These are phyloP conservation scores for Psilocybe azurescens DNA, from an alignment of 768 basidiomycete genomes.

Conservation along the genomic window DNA sequence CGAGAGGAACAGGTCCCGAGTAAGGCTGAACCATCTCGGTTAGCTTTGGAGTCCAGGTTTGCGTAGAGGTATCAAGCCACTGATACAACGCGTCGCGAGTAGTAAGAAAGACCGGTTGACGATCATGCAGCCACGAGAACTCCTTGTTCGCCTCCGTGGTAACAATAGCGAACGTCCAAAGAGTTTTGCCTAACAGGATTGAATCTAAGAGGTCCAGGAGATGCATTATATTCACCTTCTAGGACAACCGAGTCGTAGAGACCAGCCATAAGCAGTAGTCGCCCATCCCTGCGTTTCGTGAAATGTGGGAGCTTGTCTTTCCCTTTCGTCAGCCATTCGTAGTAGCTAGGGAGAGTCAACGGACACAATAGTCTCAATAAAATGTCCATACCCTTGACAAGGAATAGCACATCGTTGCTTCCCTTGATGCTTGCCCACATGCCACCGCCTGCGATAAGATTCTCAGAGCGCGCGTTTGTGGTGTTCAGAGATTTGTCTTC, in stretches of 20 bases:
- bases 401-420: conserved; percentile 86
- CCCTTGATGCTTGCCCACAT: conserved; percentile 87
- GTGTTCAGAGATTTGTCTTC: conserved; percentile 80
- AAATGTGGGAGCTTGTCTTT: conserved; percentile 85
- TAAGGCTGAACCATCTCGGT: conserved; percentile 66
- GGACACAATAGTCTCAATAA: background rate
- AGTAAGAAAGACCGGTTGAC: conserved; percentile 84
- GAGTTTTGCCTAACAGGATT: conserved; percentile 46
- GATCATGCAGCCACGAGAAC: conserved; percentile 88
- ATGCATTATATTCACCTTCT: conserved; percentile 50
- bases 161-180: conserved; percentile 90
- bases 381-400: conserved; percentile 49
- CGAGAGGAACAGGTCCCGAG: conserved; percentile 53
- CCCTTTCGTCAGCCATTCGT: conserved; percentile 92
- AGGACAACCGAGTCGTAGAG: conserved; percentile 79
- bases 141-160: conserved; percentile 78
- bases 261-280: conserved; percentile 86
- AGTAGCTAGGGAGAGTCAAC: conserved; percentile 61
- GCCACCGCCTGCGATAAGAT: conserved; percentile 71
- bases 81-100: conserved; percentile 57
- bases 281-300: conserved; percentile 66
- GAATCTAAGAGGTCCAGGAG: background rate
- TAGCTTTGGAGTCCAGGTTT: conserved; percentile 67
- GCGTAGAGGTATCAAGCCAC: conserved; percentile 84
- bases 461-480: conserved; percentile 90